phyloP scores from a whole-genome alignment of 805 yeast species.

The Trichomonascus vanleenenianus region DNA sequence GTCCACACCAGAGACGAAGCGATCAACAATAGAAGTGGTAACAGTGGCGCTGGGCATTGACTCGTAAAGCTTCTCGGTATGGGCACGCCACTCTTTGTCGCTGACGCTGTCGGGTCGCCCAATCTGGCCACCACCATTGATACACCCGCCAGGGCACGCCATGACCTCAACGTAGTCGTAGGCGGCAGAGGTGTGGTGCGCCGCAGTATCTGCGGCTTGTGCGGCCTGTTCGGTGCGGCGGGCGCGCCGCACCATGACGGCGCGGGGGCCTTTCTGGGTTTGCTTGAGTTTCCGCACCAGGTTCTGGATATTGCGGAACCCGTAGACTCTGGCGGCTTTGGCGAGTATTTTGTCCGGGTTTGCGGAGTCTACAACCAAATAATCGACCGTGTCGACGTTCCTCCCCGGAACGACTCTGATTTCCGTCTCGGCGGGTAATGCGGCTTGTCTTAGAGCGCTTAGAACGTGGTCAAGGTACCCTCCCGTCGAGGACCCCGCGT shows the following conservation, averaged over 20 bases:
- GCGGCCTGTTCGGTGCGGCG: conserved; percentile 13
- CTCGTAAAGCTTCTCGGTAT: conserved; percentile 32
- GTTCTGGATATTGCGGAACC: conserved; percentile 91
- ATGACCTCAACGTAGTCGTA: conserved; percentile 86
- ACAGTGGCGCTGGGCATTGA: conserved; percentile 6
- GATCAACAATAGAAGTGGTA: not conserved
- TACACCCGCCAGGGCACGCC: conserved; percentile 99
- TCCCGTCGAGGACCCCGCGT: conserved; percentile 78
- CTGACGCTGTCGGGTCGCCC: conserved; percentile 31
- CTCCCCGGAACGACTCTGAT: conserved; percentile 47
- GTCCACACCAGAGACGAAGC: conserved; percentile 7
- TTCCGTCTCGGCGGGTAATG: conserved; percentile 27
- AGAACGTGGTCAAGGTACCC: conserved; percentile 78
- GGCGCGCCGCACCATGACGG: conserved; percentile 9
- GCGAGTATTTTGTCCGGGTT: conserved; percentile 36
- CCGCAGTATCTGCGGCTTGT: conserved; percentile 33
- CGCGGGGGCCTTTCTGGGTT: conserved; percentile 18
- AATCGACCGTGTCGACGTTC: conserved; percentile 70
- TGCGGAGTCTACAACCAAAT: conserved; percentile 39
- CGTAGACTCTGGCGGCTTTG: conserved; percentile 67
- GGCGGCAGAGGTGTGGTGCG: conserved; percentile 13
- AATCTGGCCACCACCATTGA: conserved; percentile 93
- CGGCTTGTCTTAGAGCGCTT: conserved; percentile 24
- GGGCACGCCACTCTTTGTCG: conserved; percentile 27
- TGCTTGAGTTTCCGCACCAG: conserved; percentile 71